A percentile compares a stretch with the other conserved stretches of the same genome.
phyloP scores from a whole-genome alignment of 768 basidiomycete species.

The Omphalotus guepiniiformis region DNA sequence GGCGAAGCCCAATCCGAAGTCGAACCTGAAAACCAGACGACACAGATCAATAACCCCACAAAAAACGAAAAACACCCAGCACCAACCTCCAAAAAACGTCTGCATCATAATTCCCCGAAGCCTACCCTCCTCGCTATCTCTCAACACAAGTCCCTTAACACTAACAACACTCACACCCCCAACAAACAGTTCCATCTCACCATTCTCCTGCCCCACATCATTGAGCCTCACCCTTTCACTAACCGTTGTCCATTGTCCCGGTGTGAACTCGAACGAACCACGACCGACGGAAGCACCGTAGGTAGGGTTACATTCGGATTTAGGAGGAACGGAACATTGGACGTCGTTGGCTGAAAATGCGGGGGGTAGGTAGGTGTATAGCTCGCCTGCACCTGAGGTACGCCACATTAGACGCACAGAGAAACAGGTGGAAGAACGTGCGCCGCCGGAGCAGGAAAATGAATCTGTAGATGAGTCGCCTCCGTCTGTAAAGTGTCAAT shows the following conservation, averaged over 20 bases:
- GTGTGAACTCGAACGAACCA: slow-evolving; percentile 43
- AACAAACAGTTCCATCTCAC: slow-evolving; percentile 48
- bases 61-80: slow-evolving; percentile 9
- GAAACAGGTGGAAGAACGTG: slow-evolving; percentile 35
- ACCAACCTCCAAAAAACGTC: not conserved
- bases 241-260: slow-evolving; percentile 50
- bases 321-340: not conserved
- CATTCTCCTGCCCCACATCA: slow-evolving; percentile 47
- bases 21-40: slow-evolving; percentile 33
- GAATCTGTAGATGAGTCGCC: slow-evolving; percentile 30
- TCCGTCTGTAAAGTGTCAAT: slow-evolving; percentile 24
- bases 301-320: slow-evolving; percentile 30
- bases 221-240: slow-evolving; percentile 56
- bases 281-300: slow-evolving; percentile 48
- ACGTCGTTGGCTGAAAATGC: not conserved
- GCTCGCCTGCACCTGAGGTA: slow-evolving; percentile 34
- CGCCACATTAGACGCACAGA: slow-evolving; percentile 44
- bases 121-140: not conserved
- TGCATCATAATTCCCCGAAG: not conserved
- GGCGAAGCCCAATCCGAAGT: slow-evolving; percentile 51
- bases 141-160: not conserved
- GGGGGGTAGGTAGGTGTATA: slow-evolving; percentile 42
- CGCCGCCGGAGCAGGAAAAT: slow-evolving; percentile 38
- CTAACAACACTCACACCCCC: slow-evolving; percentile 34
- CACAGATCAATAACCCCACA: slow-evolving; percentile 1